A percentile compares a stretch with the other conserved stretches of the same genome.
These are phyloP conservation scores for Vickermania spadyakhi DNA, from an alignment of 208 protist genomes.

Conservation along the genomic window DNA sequence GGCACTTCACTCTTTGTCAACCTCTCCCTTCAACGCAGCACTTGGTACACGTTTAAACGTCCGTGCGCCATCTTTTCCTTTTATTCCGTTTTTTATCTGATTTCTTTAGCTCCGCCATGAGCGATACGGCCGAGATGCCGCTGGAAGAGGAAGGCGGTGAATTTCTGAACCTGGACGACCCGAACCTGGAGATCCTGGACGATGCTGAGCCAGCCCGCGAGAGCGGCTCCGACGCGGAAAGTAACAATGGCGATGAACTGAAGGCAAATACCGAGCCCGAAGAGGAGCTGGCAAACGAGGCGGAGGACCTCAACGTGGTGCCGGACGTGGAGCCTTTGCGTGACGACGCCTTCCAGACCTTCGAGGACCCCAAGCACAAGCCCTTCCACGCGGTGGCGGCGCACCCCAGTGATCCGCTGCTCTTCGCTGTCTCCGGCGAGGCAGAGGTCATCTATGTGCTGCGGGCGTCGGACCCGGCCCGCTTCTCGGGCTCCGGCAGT, in stretches of 20 bases:
- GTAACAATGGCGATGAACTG: background rate
- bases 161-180: constrained; percentile 82
- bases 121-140: constrained; percentile 13
- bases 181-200: constrained; percentile 63
- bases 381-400: constrained; percentile 54
- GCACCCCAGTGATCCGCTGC: constrained; percentile 23
- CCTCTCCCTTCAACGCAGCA: too few relatives aligned
- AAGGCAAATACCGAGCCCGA: constrained; percentile 3
- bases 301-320: constrained; percentile 69
- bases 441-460: constrained; percentile 73
- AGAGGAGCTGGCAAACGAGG: constrained; percentile 20
- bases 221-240: constrained; percentile 6
- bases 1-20: too few relatives aligned
- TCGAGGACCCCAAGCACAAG: constrained; percentile 28
- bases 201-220: constrained; percentile 26
- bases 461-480: background rate
- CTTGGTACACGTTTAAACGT: too few relatives aligned
- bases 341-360: constrained; percentile 63
- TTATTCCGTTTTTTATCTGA: too few relatives aligned
- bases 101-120: constrained; percentile 4
- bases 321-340: constrained; percentile 68
- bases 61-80: too few relatives aligned
- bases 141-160: constrained; percentile 56
- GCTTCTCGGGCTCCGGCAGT: background rate
- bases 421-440: constrained; percentile 63